Base-by-base conservation (phyloP, 495 filamentous ascomycete species). In the Penicillium pancosmium region DNA sequence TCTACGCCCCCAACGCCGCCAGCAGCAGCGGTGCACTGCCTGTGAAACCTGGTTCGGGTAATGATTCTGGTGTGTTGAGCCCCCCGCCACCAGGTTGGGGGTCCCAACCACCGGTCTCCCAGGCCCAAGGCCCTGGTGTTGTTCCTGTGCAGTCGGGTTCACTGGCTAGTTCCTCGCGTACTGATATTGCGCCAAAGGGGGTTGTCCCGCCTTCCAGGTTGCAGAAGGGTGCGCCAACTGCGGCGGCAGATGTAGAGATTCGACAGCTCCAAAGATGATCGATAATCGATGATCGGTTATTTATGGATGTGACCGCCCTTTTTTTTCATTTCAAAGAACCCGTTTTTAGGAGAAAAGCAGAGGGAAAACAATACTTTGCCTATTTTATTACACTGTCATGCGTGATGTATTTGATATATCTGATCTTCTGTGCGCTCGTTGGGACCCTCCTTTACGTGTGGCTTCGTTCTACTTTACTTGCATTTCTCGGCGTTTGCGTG, bases 161-260 rank as follows among this genome's bases (percentile, higher is more conserved):
- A 3, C 38, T 72, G 21, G 70, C 69, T 1, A 73, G 69, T 55
- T 73, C 69, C 47, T 76, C 75, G 1, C 67, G 61, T 12, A 70
- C 75, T 3, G 67, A 70, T 5, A 43, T 76, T 19, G 57, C 55
- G 5, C 34, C 60, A 0, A 57, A 57, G 50, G 52, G 23, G 1
- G 6, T 31, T 31, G 27, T 31, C 36, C 52, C 55, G 25, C 52
- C 46, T 52, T 74, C 55, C 68, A 68, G 27, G 73, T 44, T 44
- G n/a, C 41, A 44, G 4, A 44, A 44, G 16, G 41, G 41, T 16
- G 15, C 15, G 15, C 16, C n/a, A 1, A 16, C 41, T 5, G n/a
- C 64, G 6, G 35, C 50, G 2, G 55, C 60, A 19, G 68, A 72
- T 60, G 49, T 72, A 19, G 68, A 75, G 52, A 69, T 69, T 36